Base-by-base conservation (phyloP, 1,284 basidiomycete species). In the Phaffia rhodozyma region DNA sequence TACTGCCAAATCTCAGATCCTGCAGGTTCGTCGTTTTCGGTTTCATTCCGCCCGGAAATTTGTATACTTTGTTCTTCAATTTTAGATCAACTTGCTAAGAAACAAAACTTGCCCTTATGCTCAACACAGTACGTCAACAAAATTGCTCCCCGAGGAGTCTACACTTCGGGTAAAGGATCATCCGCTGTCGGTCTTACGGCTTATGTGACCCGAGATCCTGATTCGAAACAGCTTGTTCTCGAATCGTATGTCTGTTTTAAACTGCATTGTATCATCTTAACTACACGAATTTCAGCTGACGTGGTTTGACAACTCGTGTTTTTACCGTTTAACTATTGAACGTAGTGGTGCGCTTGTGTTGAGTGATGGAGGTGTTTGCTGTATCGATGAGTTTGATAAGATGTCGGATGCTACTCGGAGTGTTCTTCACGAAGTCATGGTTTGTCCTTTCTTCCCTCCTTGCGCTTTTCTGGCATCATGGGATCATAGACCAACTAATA, bases 311-410 rank as follows among this genome's bases (percentile, higher is more conserved):
- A 21, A 48, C n/a, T 6, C 29, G 6, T 54, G 53, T 23, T 50
- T 66, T 38, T 67, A 59, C 62, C 25, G 52, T 58, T 30, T 5
- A 2, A 16, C 13, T 2, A 43, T 43, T 11, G 13, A 43, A 7
- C 43, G 18, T 68, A 91, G 91, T 79, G 94, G 94, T 70, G 94
- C 96, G 0, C 83, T 98, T 3, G 96, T 98, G 1, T 79, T 98
- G 61, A 93, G 90, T 70, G 96, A 98, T 70, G 94, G 94, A 2
- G 94, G 94, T 75, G 91, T 97, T 5, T 98, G 96, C 76, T 98
- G 96, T 74, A 98, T 98, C 70, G 94, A 98, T 73, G 94, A 97
- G 76, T 98, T 98, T 71, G 96, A 98, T 79, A 98, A 98, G 76
- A 98, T 98, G 94, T 89, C 88, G 1, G 94, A 98, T 71, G 85